Evolutionary conservation across 805 yeast species (phyloP).

Genomic region (Candida awuae): DNA sequence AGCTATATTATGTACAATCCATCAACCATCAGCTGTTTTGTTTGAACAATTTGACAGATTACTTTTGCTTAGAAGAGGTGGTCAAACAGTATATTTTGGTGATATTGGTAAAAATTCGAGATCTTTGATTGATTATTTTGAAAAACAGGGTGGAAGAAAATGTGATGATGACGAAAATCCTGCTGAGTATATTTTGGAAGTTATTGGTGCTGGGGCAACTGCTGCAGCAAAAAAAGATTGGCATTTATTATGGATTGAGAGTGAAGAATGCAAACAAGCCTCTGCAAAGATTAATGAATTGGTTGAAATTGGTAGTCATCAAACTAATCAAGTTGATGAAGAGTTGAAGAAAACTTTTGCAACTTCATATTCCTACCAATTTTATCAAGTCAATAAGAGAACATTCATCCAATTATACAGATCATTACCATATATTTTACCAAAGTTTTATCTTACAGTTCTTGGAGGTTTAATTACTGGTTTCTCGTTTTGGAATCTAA

Average conservation of each 20-base stretch:
- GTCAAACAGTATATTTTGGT: constrained; percentile 47
- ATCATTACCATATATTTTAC: constrained; percentile 39
- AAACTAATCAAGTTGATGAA: constrained; percentile 11
- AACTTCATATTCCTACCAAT: constrained; percentile 36
- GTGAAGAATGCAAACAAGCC: constrained; percentile 22
- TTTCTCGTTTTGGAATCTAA: constrained; percentile 55
- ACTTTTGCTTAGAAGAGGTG: constrained; percentile 42
- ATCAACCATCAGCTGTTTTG: constrained; percentile 41
- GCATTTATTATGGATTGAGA: constrained; percentile 50
- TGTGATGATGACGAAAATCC: constrained; percentile 60
- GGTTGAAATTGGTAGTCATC: constrained; percentile 13
- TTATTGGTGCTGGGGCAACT: constrained; percentile 78
- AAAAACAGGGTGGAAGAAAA: constrained; percentile 51
- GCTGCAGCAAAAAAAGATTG: constrained; percentile 52
- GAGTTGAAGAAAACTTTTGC: constrained; percentile 30
- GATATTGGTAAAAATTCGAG: constrained; percentile 41
- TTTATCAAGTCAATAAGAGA: constrained; percentile 30
- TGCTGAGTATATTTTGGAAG: constrained; percentile 67
- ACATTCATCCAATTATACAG: constrained; percentile 39
- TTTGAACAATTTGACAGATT: constrained; percentile 36
- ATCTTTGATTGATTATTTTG: constrained; percentile 39
- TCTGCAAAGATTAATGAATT: constrained; percentile 27
- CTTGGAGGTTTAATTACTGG: constrained; percentile 42
- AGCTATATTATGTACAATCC: constrained; percentile 52
- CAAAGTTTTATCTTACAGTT: constrained; percentile 36